Evolutionary conservation across 1,139 yeast species (phyloP).

Genomic region (Meyerozyma carpophila): DNA sequence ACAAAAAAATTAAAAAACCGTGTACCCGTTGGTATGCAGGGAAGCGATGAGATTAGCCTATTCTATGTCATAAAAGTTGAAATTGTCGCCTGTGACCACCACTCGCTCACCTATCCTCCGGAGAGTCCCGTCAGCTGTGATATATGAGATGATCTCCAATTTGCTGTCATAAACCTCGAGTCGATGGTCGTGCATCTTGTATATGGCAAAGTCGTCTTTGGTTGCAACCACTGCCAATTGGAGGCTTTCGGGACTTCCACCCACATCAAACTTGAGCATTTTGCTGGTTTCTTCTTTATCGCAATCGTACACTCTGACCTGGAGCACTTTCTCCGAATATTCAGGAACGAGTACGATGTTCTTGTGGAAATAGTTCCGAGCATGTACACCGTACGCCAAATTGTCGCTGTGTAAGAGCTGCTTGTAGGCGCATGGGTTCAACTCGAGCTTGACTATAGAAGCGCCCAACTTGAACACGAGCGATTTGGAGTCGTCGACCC

Average conservation of each 20-base stretch:
- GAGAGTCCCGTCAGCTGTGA: not conserved
- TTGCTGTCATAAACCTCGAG: not conserved
- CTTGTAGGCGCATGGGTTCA: not conserved
- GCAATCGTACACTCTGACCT: not conserved
- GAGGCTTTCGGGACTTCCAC: not conserved
- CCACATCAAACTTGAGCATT: not conserved
- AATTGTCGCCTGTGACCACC: not conserved
- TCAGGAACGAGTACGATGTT: not conserved
- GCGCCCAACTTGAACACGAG: not conserved
- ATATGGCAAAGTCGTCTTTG: not conserved
- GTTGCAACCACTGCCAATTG: not conserved
- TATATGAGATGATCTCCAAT: not conserved
- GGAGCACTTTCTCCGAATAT: not conserved
- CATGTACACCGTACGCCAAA: not conserved
- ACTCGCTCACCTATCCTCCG: not conserved
- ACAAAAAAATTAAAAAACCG: not conserved
- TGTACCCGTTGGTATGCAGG: not conserved
- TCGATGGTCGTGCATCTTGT: not conserved
- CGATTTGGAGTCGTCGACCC: not conserved
- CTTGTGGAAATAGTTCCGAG: not conserved
- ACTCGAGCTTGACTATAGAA: not conserved
- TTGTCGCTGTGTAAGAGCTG: not conserved
- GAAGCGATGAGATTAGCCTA: constrained; percentile 1
- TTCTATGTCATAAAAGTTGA: not conserved
- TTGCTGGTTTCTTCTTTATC: not conserved